Evolutionary conservation across 1,139 yeast species (phyloP).

Genomic region (Kurtzmaniella natalensis): DNA sequence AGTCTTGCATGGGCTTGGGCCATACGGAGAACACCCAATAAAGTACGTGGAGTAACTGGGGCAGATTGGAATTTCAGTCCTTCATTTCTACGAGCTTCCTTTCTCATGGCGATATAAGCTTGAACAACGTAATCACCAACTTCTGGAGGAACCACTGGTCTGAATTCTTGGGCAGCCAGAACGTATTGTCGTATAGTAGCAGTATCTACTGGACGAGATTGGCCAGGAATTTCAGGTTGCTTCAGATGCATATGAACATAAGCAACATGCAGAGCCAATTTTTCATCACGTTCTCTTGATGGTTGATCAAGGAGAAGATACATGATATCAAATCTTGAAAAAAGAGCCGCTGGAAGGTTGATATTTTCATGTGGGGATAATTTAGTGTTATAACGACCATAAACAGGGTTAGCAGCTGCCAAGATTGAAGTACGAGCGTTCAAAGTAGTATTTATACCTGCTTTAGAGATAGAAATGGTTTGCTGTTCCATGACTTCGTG

Average conservation of each 20-base stretch:
- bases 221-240: conserved; percentile 77
- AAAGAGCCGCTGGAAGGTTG: conserved; percentile 92
- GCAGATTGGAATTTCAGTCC: conserved; percentile 73
- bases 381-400: conserved; percentile 89
- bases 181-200: conserved; percentile 82
- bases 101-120: conserved; percentile 86
- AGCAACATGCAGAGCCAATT: conserved; percentile 89
- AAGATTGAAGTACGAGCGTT: conserved; percentile 94
- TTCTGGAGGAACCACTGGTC: conserved; percentile 83
- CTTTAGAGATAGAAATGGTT: conserved; percentile 94
- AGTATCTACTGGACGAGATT: conserved; percentile 69
- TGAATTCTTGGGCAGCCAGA: conserved; percentile 75
- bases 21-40: conserved; percentile 85
- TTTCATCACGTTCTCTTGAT: conserved; percentile 72
- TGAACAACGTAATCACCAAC: conserved; percentile 88
- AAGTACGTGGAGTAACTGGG: conserved; percentile 93
- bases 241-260: conserved; percentile 90
- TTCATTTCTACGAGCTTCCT: conserved; percentile 79
- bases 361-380: conserved; percentile 93
- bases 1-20: conserved; percentile 93
- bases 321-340: conserved; percentile 91
- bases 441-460: conserved; percentile 94
- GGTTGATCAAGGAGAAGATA: conserved; percentile 87
- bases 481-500: conserved; percentile 99
- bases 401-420: conserved; percentile 97